These are phyloP conservation scores for Bauhinia variegata DNA, from an alignment of 306 rosid species.

Conservation along the genomic window DNA sequence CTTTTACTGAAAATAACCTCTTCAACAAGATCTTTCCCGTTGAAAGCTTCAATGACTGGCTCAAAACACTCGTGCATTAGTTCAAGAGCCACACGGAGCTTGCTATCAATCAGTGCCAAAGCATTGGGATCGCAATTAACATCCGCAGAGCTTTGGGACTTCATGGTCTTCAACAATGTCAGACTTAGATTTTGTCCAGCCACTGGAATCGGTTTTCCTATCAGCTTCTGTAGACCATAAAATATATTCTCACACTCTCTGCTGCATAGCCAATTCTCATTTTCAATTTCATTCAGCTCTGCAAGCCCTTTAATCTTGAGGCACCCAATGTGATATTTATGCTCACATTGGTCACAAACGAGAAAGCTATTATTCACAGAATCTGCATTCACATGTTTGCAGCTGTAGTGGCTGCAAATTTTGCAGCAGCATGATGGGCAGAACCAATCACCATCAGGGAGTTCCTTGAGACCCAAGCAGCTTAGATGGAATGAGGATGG, in stretches of 20 bases:
- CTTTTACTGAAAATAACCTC: constrained; percentile 53
- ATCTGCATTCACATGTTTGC: constrained; percentile 6
- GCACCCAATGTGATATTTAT: constrained; percentile 54
- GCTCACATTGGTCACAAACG: constrained; percentile 62
- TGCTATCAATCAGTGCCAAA: constrained; percentile 29
- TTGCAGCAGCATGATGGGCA: constrained; percentile 69
- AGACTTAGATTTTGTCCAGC: constrained; percentile 49
- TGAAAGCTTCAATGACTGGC: constrained; percentile 37
- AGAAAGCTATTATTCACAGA: constrained; percentile 3
- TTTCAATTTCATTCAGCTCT: not conserved
- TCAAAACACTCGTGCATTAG: constrained; percentile 65
- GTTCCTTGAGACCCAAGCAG: constrained; percentile 48
- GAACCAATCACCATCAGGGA: constrained; percentile 65
- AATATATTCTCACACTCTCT: constrained; percentile 47
- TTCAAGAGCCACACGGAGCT: constrained; percentile 48
- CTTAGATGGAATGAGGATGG: constrained; percentile 57
- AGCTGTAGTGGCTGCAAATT: constrained; percentile 39
- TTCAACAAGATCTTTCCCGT: constrained; percentile 39
- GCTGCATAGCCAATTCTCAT: constrained; percentile 53
- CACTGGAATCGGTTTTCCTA: constrained; percentile 50
- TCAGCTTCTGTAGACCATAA: constrained; percentile 38
- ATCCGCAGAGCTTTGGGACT: not conserved
- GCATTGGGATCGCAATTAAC: constrained; percentile 11
- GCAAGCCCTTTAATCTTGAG: constrained; percentile 2
- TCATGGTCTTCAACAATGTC: constrained; percentile 50